phyloP scores from a whole-genome alignment of 2,329 filamentous ascomycete genomes.

The Scedosporium boydii region DNA sequence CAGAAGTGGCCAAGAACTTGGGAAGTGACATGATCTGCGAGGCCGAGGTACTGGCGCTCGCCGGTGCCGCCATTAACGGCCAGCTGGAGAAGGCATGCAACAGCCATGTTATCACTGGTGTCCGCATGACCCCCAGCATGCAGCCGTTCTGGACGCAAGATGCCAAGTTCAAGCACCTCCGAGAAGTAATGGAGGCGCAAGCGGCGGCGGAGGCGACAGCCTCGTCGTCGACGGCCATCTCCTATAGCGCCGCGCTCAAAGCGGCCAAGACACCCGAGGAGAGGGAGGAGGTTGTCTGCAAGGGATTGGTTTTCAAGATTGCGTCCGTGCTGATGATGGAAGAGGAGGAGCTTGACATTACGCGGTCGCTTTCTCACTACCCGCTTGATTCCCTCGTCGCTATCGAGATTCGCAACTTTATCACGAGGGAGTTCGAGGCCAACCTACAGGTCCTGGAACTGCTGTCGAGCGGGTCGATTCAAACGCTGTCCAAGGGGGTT shows the following conservation, averaged over 20 bases:
- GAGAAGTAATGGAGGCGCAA: constrained; percentile 27
- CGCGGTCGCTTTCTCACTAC: constrained; percentile 18
- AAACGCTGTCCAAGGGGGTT: constrained; percentile 35
- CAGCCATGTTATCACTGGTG: constrained; percentile 43
- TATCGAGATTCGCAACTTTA: constrained; percentile 41
- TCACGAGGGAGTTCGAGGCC: constrained; percentile 37
- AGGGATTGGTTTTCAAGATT: constrained; percentile 37
- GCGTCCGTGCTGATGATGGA: constrained; percentile 39
- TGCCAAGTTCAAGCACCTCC: constrained; percentile 42
- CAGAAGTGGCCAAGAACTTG: constrained; percentile 38
- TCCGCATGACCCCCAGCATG: constrained; percentile 35
- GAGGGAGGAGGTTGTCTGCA: constrained; percentile 32
- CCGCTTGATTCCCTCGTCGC: constrained; percentile 38
- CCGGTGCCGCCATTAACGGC: constrained; percentile 40
- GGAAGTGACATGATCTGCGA: constrained; percentile 39
- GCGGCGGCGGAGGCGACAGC: constrained; percentile 23
- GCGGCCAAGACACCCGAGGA: constrained; percentile 31
- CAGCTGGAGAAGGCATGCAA: constrained; percentile 30
- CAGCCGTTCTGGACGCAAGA: constrained; percentile 45
- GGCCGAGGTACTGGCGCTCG: constrained; percentile 43
- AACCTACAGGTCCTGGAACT: constrained; percentile 44
- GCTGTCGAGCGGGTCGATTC: constrained; percentile 38
- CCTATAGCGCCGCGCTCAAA: constrained; percentile 33
- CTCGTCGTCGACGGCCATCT: constrained; percentile 20
- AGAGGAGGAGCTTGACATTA: constrained; percentile 37